Percentiles rank a stretch among this genome's conserved stretches.
These are phyloP conservation scores for Tetradesmus obliquus DNA, from an alignment of 139 green algal genomes.

Conservation along the genomic window DNA sequence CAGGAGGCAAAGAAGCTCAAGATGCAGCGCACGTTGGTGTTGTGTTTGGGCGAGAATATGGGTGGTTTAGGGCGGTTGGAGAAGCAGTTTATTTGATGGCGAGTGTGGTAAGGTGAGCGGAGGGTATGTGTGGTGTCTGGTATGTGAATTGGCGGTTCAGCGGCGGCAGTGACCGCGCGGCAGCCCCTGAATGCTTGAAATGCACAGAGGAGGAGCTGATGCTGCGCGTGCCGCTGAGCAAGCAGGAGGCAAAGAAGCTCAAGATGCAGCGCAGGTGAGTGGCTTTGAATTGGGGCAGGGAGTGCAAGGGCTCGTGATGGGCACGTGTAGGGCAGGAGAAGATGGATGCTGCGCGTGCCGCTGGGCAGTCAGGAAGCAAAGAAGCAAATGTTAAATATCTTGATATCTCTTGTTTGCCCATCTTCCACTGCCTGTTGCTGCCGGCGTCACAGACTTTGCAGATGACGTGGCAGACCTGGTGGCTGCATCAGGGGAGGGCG, in stretches of 20 bases:
- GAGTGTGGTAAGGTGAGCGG: no score
- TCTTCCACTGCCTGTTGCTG: background rate
- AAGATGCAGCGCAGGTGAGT: constrained; percentile 54
- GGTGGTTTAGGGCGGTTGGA: no score
- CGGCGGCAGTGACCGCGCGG: constrained; percentile 65
- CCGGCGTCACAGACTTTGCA: constrained; percentile 89
- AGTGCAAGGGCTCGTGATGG: background rate
- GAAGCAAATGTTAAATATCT: no score
- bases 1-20: constrained; percentile 65
- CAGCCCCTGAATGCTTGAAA: constrained; percentile 79
- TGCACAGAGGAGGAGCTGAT: constrained; percentile 93
- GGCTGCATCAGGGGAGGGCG: constrained; percentile 28
- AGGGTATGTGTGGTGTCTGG: no score
- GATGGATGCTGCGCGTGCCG: constrained; percentile 84
- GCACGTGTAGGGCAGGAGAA: constrained; percentile 77
- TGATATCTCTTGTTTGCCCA: no score
- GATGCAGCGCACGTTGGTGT: no score
- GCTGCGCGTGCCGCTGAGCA: constrained; percentile 80
- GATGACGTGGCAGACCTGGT: constrained; percentile 93
- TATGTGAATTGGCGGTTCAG: no score
- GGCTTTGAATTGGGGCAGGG: no score
- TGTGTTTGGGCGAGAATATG: no score
- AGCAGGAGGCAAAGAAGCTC: constrained; percentile 83
- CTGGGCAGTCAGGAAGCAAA: constrained; percentile 81
- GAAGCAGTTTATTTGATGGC: no score